Conservation (phyloP, 768 basidiomycete genomes). For the Panaeolus papilionaceus region DNA sequence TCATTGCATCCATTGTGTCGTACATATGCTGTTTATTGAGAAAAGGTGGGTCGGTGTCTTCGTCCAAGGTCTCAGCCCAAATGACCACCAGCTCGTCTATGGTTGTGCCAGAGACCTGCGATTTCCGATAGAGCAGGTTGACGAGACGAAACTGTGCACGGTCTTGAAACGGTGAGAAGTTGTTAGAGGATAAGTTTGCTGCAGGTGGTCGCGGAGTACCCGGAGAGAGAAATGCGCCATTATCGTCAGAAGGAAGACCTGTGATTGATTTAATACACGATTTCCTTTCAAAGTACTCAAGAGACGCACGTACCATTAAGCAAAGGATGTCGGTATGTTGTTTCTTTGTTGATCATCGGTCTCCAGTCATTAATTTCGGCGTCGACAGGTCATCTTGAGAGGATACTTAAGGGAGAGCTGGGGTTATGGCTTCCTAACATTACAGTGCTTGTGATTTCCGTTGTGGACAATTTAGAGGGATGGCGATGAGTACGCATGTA, state of each 20-base stretch:
- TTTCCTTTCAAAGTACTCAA: no score
- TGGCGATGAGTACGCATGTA: no score
- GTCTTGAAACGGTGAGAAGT: constrained; percentile 28
- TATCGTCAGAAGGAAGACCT: constrained; percentile 13
- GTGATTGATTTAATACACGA: no score
- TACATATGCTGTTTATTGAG: constrained; percentile 36
- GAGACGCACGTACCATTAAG: no score
- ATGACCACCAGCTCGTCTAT: constrained; percentile 34
- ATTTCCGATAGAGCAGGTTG: constrained; percentile 26
- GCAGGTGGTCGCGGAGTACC: background rate
- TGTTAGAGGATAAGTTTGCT: background rate
- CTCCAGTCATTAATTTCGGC: no score
- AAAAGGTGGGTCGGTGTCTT: constrained; percentile 37
- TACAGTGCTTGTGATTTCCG: no score
- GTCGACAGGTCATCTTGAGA: background rate
- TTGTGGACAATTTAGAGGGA: no score
- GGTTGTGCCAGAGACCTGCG: constrained; percentile 25
- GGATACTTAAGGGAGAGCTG: no score
- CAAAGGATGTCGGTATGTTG: no score
- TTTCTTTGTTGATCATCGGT: no score
- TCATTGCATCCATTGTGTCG: constrained; percentile 39
- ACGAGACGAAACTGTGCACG: constrained; percentile 21
- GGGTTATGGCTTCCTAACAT: no score
- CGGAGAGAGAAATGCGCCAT: constrained; percentile 15
- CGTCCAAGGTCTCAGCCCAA: constrained; percentile 28